Evolutionary conservation across 2,329 filamentous ascomycete species (phyloP).

Genomic region (Alternaria angustiovoidea): DNA sequence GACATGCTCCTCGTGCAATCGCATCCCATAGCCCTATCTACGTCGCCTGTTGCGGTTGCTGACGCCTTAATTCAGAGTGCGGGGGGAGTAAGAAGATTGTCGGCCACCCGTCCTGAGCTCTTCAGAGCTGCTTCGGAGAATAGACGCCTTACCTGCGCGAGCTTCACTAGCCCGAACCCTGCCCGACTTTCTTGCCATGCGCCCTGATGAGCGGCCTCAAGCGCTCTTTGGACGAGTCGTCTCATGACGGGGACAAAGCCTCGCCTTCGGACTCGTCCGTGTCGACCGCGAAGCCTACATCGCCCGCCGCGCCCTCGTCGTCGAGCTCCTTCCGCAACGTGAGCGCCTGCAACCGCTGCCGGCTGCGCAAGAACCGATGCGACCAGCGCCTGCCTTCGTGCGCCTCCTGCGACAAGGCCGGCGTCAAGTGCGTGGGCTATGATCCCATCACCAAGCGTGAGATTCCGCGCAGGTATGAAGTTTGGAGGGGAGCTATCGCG

Average conservation of each 20-base stretch:
- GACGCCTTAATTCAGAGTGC: slow-evolving; percentile 27
- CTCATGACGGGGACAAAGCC: slow-evolving; percentile 43
- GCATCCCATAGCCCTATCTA: slow-evolving; percentile 10
- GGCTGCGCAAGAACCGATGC: slow-evolving; percentile 91
- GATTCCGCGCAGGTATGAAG: slow-evolving; percentile 74
- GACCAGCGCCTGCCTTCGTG: slow-evolving; percentile 93
- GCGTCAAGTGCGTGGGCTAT: slow-evolving; percentile 90
- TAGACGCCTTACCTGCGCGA: slow-evolving; percentile 8
- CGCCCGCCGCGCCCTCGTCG: slow-evolving; percentile 41
- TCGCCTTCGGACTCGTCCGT: slow-evolving; percentile 39
- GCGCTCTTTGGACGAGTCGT: slow-evolving; percentile 49
- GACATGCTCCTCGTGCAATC: slow-evolving; percentile 13
- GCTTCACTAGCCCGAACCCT: slow-evolving; percentile 16
- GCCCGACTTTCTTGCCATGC: slow-evolving; percentile 42
- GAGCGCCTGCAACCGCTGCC: slow-evolving; percentile 87
- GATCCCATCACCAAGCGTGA: slow-evolving; percentile 96
- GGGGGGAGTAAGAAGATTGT: slow-evolving; percentile 19
- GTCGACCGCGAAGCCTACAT: slow-evolving; percentile 39
- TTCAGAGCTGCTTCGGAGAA: neutral
- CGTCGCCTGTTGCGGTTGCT: slow-evolving; percentile 9
- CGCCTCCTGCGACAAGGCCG: slow-evolving; percentile 90
- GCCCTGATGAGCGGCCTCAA: slow-evolving; percentile 52
- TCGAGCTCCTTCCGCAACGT: slow-evolving; percentile 63
- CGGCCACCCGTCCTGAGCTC: slow-evolving; percentile 7
- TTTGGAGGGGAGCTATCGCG: slow-evolving; percentile 1